These are phyloP conservation scores for Lactarius sanguifluus DNA, from an alignment of 768 basidiomycete species.

Conservation along the genomic window DNA sequence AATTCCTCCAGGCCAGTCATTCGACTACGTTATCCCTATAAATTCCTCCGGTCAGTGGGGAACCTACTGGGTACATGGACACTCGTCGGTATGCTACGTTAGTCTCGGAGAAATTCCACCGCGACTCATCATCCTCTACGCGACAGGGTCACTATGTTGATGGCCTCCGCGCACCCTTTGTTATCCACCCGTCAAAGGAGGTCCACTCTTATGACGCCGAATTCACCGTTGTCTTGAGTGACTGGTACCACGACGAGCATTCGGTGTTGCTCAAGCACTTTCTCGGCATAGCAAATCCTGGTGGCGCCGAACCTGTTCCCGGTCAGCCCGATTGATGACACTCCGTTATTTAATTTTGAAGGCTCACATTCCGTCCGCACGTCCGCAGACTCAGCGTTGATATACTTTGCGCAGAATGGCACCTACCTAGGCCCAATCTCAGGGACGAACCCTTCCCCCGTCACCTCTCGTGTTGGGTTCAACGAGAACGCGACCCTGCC, in stretches of 20 bases:
- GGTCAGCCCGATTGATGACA: conserved; percentile 41
- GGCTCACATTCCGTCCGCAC: neutral
- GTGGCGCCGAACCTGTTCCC: conserved; percentile 88
- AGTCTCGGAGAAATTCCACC: neutral
- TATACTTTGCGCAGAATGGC: conserved; percentile 80
- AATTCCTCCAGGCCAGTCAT: conserved; percentile 68
- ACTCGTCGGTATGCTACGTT: conserved; percentile 47
- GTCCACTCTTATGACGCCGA: conserved; percentile 83
- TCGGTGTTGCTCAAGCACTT: conserved; percentile 59
- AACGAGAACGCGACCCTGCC: conserved; percentile 84
- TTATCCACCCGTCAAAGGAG: conserved; percentile 70
- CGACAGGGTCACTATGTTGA: conserved; percentile 85
- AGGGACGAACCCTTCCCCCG: conserved; percentile 47
- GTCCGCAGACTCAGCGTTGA: conserved; percentile 64
- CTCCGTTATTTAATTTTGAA: neutral
- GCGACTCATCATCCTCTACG: neutral
- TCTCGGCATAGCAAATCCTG: conserved; percentile 71
- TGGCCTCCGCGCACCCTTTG: conserved; percentile 82
- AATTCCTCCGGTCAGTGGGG: conserved; percentile 70
- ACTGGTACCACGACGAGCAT: conserved; percentile 92
- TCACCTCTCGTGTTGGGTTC: conserved; percentile 67
- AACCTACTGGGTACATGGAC: conserved; percentile 80
- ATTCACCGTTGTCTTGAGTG: conserved; percentile 79
- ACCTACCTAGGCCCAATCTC: conserved; percentile 63
- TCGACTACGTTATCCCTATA: conserved; percentile 74